A percentile compares a stretch with the other conserved stretches of the same genome.
These are phyloP conservation scores for Curvularia verruculosa DNA, from an alignment of 2,329 filamentous ascomycete genomes.

Conservation along the genomic window DNA sequence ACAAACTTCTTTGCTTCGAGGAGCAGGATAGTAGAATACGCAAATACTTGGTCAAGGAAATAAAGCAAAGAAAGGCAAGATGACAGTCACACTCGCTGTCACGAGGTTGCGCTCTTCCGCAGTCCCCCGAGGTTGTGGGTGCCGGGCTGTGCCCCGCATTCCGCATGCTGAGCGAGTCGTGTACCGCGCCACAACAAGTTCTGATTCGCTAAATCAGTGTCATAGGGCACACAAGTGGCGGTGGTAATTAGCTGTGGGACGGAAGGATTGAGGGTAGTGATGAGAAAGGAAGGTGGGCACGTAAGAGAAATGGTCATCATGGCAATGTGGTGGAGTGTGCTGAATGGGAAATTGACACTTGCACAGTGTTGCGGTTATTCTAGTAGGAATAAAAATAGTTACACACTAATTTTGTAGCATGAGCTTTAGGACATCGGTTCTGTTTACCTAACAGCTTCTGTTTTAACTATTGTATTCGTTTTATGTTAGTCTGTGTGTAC, in stretches of 20 bases:
- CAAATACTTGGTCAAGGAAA: background rate
- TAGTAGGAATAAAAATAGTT: too few relatives aligned
- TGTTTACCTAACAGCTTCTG: too few relatives aligned
- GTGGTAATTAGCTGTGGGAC: background rate
- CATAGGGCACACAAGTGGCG: background rate
- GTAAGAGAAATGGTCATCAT: background rate
- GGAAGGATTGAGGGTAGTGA: background rate
- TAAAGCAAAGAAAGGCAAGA: background rate
- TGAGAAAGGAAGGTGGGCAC: background rate
- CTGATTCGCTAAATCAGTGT: background rate
- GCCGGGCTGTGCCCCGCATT: background rate
- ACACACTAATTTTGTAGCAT: too few relatives aligned
- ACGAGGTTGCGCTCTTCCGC: background rate
- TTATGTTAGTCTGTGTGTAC: too few relatives aligned
- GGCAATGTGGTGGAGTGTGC: background rate
- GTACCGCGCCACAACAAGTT: background rate
- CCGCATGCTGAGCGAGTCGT: background rate
- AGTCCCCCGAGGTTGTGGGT: background rate
- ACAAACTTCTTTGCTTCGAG: background rate
- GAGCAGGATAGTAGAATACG: background rate
- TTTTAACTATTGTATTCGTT: too few relatives aligned
- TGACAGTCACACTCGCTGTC: background rate
- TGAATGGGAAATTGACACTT: background rate
- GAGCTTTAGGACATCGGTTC: too few relatives aligned
- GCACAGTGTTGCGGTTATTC: background rate